These are phyloP conservation scores for Herpetomonas samuelpessoai DNA, from an alignment of 208 protist genomes.

Conservation along the genomic window DNA sequence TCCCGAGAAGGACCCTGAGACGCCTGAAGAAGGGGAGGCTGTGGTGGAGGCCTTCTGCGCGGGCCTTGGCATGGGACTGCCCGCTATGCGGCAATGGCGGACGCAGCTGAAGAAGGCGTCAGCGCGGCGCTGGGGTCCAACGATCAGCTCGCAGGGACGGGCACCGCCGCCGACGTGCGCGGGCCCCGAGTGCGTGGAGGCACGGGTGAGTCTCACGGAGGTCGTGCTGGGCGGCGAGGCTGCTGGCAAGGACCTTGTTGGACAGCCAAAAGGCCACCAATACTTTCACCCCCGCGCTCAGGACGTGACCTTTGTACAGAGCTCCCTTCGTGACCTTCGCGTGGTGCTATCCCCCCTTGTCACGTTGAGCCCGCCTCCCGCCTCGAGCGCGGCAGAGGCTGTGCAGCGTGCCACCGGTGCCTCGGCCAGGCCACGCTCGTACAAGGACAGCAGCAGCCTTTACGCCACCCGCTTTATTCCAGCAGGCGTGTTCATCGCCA, in stretches of 20 bases:
- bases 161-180: not conserved
- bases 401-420: not conserved
- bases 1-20: slow-evolving; percentile 29
- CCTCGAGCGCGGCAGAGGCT: not conserved
- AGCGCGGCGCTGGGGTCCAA: slow-evolving; percentile 30
- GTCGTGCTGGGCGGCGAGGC: too few relatives aligned
- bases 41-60: slow-evolving; percentile 57
- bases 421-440: slow-evolving; percentile 8
- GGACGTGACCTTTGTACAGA: slow-evolving; percentile 49
- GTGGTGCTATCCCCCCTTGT: slow-evolving; percentile 67
- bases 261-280: too few relatives aligned
- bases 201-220: too few relatives aligned
- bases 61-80: slow-evolving; percentile 59
- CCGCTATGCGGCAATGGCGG: slow-evolving; percentile 50
- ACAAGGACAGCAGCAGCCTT: slow-evolving; percentile 47
- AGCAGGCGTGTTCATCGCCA: slow-evolving; percentile 76
- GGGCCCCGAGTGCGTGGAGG: too few relatives aligned
- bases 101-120: slow-evolving; percentile 11
- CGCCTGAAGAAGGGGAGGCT: slow-evolving; percentile 31
- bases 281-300: slow-evolving; percentile 37
- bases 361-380: slow-evolving; percentile 33
- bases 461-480: slow-evolving; percentile 55
- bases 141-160: not conserved
- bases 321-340: slow-evolving; percentile 30
- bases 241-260: too few relatives aligned